Evolutionary conservation across 2,329 filamentous ascomycete genomes (phyloP), one percentile per base, ranked within the genome.

Genomic region (Pestalotiopsis fici): DNA sequence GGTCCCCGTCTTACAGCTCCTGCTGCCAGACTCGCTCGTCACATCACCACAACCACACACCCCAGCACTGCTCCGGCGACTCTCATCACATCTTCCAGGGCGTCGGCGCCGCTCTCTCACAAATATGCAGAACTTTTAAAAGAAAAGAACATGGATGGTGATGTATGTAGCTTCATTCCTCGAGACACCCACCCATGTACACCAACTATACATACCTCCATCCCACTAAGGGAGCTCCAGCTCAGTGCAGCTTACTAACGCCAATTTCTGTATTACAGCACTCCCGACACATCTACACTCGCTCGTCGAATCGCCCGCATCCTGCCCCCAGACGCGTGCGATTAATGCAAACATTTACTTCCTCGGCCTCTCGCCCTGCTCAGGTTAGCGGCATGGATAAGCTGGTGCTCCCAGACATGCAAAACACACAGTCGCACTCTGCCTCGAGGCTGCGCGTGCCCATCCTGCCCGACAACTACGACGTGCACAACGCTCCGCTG

Each of bases 321-420:
- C 79, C 73, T 69, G 82, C 72, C 71, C 79, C 76, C 74, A 83
- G 83, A 71, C 79, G 79, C 67, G 80, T 85, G 73, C 88, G 87
- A 54, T 79, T 90, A 66, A 90, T 91, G 88, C 88, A 91, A 80
- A 87, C 86, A 74, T 90, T 90, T 81, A 81, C 82, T 73, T 83
- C 83, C 25, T 82, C 84, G 21, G 78, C 82, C 3, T 76, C 84
- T 18, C 72, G 77, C 12, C 74, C 80, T 31, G 71, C 78, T n/a
- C 69, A 74, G 3, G 67, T 75, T 61, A 73, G 78, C 66, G 66
- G 75, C 12, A 82, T 89, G 67, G 86, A 90, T 78, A 82, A 80
- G 75, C 80, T 84, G 69, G 77, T 88, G 68, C 82, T 91, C 66
- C 88, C 88, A 28, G 76, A 80, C 67, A 73, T 78, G 57, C 69